phyloP scores from a whole-genome alignment of 257 asterid species.

The Jaltomata sinuosa region DNA sequence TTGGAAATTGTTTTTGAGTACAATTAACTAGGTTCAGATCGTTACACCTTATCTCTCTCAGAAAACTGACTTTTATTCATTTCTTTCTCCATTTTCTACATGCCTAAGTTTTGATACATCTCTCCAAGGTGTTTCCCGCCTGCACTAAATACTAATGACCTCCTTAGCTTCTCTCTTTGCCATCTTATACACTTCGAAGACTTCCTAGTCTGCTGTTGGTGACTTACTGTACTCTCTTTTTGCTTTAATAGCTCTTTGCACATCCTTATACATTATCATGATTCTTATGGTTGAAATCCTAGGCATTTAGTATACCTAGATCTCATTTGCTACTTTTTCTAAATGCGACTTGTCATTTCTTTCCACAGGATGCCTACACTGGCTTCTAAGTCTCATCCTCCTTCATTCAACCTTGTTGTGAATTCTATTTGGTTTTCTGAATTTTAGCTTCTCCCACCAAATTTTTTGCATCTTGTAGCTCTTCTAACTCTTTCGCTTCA shows the following conservation, averaged over 20 bases:
- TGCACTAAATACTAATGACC: background rate
- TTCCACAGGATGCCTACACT: background rate
- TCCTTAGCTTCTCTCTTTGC: background rate
- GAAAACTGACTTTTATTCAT: background rate
- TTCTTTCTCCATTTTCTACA: background rate
- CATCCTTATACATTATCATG: background rate
- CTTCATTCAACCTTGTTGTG: background rate
- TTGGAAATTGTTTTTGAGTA: background rate
- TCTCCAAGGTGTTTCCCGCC: background rate
- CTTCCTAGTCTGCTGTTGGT: background rate
- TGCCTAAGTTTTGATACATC: background rate
- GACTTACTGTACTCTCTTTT: background rate
- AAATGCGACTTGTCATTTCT: background rate
- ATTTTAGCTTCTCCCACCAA: background rate
- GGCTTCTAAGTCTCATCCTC: background rate
- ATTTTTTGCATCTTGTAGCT: background rate
- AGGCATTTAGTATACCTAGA: background rate
- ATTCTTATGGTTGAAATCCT: background rate
- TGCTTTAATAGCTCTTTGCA: background rate
- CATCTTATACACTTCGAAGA: background rate
- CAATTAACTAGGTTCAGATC: background rate
- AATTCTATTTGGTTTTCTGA: background rate
- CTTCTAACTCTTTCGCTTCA: background rate
- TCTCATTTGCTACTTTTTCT: background rate
- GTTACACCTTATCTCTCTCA: background rate